These are phyloP conservation scores for Phytophthora cajani DNA, from an alignment of 352 stramenopile species.

Conservation along the genomic window DNA sequence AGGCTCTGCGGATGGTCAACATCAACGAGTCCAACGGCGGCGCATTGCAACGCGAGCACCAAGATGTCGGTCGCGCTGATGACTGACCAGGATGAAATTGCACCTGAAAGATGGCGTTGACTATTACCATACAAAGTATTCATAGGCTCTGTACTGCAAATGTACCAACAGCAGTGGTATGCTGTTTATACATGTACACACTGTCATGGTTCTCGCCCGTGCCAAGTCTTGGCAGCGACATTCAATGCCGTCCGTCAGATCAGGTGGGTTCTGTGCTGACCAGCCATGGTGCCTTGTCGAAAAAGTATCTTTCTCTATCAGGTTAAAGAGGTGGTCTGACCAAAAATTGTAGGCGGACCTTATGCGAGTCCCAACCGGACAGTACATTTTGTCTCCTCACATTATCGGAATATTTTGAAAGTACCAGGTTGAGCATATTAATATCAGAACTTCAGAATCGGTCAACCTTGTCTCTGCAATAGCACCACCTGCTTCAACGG, in stretches of 20 bases:
- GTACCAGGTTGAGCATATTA: conserved; percentile 1
- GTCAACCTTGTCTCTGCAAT: not conserved
- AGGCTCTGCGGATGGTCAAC: conserved; percentile 1
- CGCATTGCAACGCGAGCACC: conserved; percentile 9
- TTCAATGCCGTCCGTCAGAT: not conserved
- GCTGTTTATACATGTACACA: not conserved
- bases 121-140: not conserved
- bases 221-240: not conserved
- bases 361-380: not conserved
- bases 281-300: not conserved
- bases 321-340: not conserved
- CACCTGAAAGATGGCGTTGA: not conserved
- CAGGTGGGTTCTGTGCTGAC: not conserved
- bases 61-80: conserved; percentile 19
- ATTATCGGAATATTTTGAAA: too few species aligned
- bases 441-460: conserved; percentile 10
- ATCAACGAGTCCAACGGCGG: not conserved
- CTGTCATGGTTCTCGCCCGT: too few species aligned
- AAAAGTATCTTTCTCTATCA: not conserved
- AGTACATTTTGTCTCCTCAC: too few species aligned
- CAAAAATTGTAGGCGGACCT: not conserved
- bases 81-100: not conserved
- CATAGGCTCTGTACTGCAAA: not conserved
- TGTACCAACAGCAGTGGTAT: too few species aligned
- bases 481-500: conserved; percentile 10